Evolutionary conservation across 176 grass and related monocot species (phyloP).

Genomic region (Coix lacrymajobi): DNA sequence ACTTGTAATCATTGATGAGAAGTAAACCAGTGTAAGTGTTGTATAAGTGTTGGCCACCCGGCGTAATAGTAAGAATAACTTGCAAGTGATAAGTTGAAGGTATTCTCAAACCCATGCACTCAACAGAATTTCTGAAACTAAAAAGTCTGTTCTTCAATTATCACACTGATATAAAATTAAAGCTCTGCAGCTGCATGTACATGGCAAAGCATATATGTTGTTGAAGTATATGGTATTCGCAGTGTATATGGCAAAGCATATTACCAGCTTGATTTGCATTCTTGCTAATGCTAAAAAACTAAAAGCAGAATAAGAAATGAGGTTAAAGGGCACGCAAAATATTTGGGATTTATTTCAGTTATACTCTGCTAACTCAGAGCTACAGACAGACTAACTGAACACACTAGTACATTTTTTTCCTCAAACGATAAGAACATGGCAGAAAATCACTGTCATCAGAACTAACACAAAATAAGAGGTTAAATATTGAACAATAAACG

Average conservation of each 20-base stretch:
- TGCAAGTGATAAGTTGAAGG: not conserved
- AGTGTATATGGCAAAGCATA: no score
- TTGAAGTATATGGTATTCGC: not conserved
- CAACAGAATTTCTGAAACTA: not conserved
- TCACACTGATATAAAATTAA: not conserved
- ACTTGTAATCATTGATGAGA: no score
- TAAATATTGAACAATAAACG: not conserved
- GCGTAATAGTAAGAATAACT: not conserved
- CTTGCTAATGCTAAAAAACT: not conserved
- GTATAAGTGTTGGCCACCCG: not conserved
- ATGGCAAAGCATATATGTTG: not conserved
- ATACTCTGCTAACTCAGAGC: not conserved
- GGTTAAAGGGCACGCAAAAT: not conserved
- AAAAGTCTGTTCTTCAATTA: not conserved
- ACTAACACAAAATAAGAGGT: not conserved
- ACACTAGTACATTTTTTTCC: not conserved
- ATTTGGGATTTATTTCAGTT: not conserved
- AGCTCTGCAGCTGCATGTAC: not conserved
- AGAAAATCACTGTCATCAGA: not conserved
- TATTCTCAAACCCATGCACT: not conserved
- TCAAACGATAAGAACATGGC: not conserved
- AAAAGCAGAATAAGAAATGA: not conserved
- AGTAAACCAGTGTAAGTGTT: not conserved
- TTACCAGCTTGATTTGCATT: not conserved
- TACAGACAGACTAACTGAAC: not conserved